These are phyloP conservation scores for Pseudocercospora vitis DNA, from an alignment of 2,329 filamentous ascomycete genomes.

Conservation along the genomic window DNA sequence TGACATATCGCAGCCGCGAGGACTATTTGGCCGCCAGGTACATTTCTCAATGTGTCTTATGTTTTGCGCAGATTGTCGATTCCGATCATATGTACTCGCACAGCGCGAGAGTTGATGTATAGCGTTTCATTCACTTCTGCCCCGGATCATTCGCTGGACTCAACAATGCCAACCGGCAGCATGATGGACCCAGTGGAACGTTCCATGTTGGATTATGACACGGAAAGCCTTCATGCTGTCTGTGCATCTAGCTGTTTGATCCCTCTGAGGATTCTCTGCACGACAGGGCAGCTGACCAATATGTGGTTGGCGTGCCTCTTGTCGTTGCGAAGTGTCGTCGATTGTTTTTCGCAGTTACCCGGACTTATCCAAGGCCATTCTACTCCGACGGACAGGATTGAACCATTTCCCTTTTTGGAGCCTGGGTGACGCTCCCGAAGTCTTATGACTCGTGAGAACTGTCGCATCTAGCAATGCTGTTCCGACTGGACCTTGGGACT, in stretches of 20 bases:
- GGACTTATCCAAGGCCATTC: no score
- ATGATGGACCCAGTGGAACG: background rate
- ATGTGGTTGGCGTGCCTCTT: background rate
- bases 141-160: background rate
- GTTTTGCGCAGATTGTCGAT: conserved; percentile 20
- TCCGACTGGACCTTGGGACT: no score
- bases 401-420: no score
- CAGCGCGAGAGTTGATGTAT: no score
- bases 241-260: background rate
- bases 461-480: no score
- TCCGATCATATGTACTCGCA: conserved; percentile 24
- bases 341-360: no score
- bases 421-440: no score
- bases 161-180: conserved; percentile 7
- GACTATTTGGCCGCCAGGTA: conserved; percentile 41
- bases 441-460: no score
- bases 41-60: conserved; percentile 30
- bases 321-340: conserved; percentile 3
- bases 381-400: no score
- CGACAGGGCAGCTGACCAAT: background rate
- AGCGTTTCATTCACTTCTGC: no score
- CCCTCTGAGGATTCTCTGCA: background rate
- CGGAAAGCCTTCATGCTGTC: background rate
- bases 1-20: conserved; percentile 41
- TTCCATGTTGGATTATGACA: background rate